phyloP scores from a whole-genome alignment of 805 yeast species.

The Saccharomycopsis amapae region DNA sequence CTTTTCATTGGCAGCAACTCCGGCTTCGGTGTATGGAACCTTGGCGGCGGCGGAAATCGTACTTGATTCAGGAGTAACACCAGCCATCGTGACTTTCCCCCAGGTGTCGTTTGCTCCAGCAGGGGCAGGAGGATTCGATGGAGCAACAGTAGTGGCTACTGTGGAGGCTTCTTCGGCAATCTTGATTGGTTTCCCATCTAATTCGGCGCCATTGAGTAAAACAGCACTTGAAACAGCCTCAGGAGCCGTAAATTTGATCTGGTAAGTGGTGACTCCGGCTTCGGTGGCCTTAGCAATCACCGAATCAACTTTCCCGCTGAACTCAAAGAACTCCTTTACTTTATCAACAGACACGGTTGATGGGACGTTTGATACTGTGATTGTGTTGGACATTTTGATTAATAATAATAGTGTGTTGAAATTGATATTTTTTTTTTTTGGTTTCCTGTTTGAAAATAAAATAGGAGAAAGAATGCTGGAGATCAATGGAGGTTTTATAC shows the following conservation, averaged over 20 bases:
- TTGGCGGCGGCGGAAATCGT: slow-evolving; percentile 21
- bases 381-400: slow-evolving; percentile 25
- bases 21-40: slow-evolving; percentile 19
- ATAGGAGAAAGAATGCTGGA: no score
- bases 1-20: slow-evolving; percentile 19
- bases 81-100: slow-evolving; percentile 6
- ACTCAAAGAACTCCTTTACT: slow-evolving; percentile 60
- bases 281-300: slow-evolving; percentile 28
- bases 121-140: slow-evolving; percentile 5
- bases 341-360: slow-evolving; percentile 41
- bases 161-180: slow-evolving; percentile 23
- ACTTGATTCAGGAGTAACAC: slow-evolving; percentile 20
- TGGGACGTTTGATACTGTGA: slow-evolving; percentile 54
- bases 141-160: slow-evolving; percentile 15
- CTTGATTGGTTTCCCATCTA: slow-evolving; percentile 48
- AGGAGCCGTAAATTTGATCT: slow-evolving; percentile 47
- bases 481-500: no score
- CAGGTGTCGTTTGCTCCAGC: neutral
- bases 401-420: no score
- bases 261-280: slow-evolving; percentile 29
- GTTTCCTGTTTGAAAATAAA: neutral
- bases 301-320: slow-evolving; percentile 53
- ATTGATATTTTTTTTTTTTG: neutral
- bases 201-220: slow-evolving; percentile 64
- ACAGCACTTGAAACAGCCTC: slow-evolving; percentile 67